A percentile compares a stretch with the other conserved stretches of the same genome.
phyloP scores from a whole-genome alignment of 139 green algal species.

The Tetraselmis chui region DNA sequence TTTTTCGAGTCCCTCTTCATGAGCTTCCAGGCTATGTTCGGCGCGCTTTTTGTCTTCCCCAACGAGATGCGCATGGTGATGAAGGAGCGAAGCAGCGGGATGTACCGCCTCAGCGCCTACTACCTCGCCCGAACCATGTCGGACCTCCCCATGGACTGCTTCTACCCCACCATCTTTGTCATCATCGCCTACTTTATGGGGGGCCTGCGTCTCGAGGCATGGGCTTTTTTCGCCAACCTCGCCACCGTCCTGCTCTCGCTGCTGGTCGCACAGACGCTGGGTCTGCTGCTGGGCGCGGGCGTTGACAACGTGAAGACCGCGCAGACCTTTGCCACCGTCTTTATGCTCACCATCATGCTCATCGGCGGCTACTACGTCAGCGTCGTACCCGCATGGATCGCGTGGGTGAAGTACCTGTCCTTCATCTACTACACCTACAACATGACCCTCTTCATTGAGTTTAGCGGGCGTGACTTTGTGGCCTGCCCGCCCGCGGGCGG shows the following conservation, averaged over 20 bases:
- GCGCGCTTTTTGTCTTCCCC: slow-evolving; percentile 18
- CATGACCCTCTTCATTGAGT: slow-evolving; percentile 22
- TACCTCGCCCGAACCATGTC: slow-evolving; percentile 59
- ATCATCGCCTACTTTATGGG: slow-evolving; percentile 27
- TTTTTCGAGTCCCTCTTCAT: slow-evolving; percentile 39
- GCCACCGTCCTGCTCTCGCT: background rate
- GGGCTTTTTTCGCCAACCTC: background rate
- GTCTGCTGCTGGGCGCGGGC: slow-evolving; percentile 4
- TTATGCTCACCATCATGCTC: slow-evolving; percentile 18
- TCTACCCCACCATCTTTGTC: slow-evolving; percentile 47
- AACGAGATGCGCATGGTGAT: slow-evolving; percentile 43
- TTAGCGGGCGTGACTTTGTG: slow-evolving; percentile 12
- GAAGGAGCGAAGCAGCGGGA: slow-evolving; percentile 53
- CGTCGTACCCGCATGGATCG: slow-evolving; percentile 41
- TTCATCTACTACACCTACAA: slow-evolving; percentile 48
- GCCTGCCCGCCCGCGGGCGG: slow-evolving; percentile 12
- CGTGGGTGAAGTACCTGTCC: slow-evolving; percentile 48
- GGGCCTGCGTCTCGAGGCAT: background rate
- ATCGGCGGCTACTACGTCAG: slow-evolving; percentile 38
- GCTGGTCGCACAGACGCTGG: slow-evolving; percentile 12
- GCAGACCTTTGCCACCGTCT: background rate
- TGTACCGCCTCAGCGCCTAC: slow-evolving; percentile 82
- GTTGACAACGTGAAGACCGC: slow-evolving; percentile 1
- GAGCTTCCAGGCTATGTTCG: slow-evolving; percentile 13
- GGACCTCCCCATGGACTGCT: slow-evolving; percentile 71